These are phyloP conservation scores for Dothidotthia symphoricarpi DNA, from an alignment of 2,329 filamentous ascomycete species.

Conservation along the genomic window DNA sequence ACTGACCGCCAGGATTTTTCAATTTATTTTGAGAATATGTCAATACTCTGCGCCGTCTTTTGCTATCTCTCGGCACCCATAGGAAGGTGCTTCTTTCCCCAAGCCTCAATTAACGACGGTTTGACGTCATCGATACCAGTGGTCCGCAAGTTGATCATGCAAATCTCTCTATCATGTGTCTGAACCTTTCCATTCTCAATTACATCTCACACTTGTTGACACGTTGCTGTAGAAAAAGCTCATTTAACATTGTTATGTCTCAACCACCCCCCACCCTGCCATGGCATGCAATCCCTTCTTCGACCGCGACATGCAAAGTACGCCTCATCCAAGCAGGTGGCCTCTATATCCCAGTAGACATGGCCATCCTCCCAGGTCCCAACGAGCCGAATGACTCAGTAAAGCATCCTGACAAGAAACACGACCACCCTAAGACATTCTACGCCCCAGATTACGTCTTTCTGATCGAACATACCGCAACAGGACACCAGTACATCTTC, in stretches of 20 bases:
- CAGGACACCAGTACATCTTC: constrained; percentile 48
- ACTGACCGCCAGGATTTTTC: no score
- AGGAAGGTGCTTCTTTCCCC: no score
- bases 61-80: no score
- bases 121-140: constrained; percentile 1
- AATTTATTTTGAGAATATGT: no score
- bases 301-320: constrained; percentile 28
- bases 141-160: no score
- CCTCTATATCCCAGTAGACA: constrained; percentile 48
- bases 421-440: constrained; percentile 14
- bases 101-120: no score
- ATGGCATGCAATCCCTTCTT: constrained; percentile 30
- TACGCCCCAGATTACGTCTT: constrained; percentile 36
- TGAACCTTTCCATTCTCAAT: background rate
- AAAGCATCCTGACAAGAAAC: constrained; percentile 32
- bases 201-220: no score
- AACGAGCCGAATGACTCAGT: constrained; percentile 45
- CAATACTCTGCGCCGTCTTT: no score
- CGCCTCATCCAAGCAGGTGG: constrained; percentile 39
- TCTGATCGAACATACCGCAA: constrained; percentile 29
- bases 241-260: constrained; percentile 1
- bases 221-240: background rate
- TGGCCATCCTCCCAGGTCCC: constrained; percentile 48
- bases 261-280: constrained; percentile 7
- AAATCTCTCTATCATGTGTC: no score